phyloP scores from a whole-genome alignment of 2,329 filamentous ascomycete genomes.

The Xylaria sp. region DNA sequence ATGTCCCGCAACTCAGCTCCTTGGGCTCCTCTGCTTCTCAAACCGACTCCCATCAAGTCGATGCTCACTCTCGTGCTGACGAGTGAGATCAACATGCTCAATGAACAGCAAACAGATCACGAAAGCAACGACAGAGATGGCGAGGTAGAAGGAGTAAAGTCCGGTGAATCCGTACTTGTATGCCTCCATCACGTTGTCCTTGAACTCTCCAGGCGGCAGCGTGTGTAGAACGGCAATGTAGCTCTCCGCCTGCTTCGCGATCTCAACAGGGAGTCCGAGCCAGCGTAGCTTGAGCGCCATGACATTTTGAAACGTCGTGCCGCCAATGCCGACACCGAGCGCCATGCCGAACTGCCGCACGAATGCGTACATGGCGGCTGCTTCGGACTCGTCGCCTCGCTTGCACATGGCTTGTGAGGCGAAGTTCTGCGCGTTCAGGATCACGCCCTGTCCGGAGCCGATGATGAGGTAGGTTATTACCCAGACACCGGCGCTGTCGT shows the following conservation, averaged over 20 bases:
- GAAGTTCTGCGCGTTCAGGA: constrained; percentile 38
- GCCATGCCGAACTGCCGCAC: constrained; percentile 38
- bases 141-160: constrained; percentile 21
- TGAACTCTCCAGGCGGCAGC: constrained; percentile 13
- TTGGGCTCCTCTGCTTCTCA: constrained; percentile 8
- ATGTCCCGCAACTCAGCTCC: not conserved
- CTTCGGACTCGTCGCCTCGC: constrained; percentile 34
- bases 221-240: constrained; percentile 23
- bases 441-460: constrained; percentile 35
- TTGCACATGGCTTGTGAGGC: constrained; percentile 36
- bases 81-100: constrained; percentile 23
- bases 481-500: constrained; percentile 31
- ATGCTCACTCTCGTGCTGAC: constrained; percentile 22
- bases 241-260: constrained; percentile 27
- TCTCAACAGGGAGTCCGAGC: constrained; percentile 29
- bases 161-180: constrained; percentile 26
- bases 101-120: constrained; percentile 21
- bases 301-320: constrained; percentile 39
- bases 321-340: constrained; percentile 38
- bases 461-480: constrained; percentile 34
- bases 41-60: constrained; percentile 19
- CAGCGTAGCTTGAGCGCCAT: constrained; percentile 33
- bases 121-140: constrained; percentile 20
- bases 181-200: constrained; percentile 18
- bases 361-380: constrained; percentile 39